Conservation (phyloP, 257 asterid genomes). For the Solanum sitiens region DNA sequence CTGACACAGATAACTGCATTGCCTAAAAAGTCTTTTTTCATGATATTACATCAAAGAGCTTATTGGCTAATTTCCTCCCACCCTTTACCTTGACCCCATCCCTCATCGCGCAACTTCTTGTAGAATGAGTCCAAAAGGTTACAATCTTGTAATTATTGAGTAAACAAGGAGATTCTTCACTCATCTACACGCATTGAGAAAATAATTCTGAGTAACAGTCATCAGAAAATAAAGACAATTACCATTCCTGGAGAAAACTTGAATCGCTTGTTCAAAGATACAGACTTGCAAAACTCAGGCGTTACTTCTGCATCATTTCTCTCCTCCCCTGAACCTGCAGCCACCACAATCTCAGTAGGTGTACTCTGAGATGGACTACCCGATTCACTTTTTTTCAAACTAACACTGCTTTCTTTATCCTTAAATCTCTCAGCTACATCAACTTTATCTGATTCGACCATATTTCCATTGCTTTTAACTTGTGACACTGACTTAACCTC, state of each 20-base stretch:
- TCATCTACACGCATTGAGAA: not conserved
- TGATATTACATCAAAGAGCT: not conserved
- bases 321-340: constrained; percentile 23
- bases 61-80: not conserved
- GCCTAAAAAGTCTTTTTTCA: not conserved
- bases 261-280: constrained; percentile 47
- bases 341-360: constrained; percentile 16
- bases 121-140: not conserved
- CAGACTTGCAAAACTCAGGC: constrained; percentile 56
- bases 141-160: not conserved
- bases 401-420: constrained; percentile 4
- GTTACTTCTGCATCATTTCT: constrained; percentile 48
- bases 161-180: not conserved
- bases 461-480: not conserved
- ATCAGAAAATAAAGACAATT: constrained; percentile 4
- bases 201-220: not conserved
- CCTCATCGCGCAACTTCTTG: not conserved
- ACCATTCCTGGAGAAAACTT: constrained; percentile 99
- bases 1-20: not conserved
- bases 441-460: not conserved
- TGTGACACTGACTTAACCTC: not conserved
- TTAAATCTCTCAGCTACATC: constrained; percentile 5
- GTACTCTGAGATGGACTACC: constrained; percentile 19
- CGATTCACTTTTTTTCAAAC: constrained; percentile 13
- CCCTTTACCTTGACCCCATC: no score